Conservation (phyloP, 1,139 yeast genomes). For the Zygosaccharomyces sapae region DNA sequence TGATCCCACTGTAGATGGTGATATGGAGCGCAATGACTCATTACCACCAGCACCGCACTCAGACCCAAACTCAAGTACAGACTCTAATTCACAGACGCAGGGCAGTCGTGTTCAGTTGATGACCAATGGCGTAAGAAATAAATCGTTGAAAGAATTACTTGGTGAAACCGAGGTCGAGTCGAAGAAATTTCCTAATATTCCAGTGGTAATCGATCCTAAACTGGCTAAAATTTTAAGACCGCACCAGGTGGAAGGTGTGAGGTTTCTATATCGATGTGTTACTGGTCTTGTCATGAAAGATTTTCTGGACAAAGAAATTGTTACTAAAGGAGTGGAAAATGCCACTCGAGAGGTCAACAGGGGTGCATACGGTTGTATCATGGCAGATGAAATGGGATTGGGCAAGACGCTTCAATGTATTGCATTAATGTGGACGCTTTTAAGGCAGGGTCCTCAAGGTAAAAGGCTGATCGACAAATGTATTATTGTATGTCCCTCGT, state of each 20-base stretch:
- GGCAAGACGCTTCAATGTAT: constrained; percentile 95
- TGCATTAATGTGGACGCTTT: constrained; percentile 87
- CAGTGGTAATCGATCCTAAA: constrained; percentile 93
- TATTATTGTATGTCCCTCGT: constrained; percentile 92
- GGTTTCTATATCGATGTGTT: constrained; percentile 83
- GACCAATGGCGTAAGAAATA: constrained; percentile 44
- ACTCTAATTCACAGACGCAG: constrained; percentile 7
- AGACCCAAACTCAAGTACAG: constrained; percentile 11
- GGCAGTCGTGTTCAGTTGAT: constrained; percentile 23
- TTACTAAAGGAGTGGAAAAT: constrained; percentile 11
- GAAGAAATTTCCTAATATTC: constrained; percentile 71
- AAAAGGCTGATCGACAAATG: constrained; percentile 80
- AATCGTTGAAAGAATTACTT: constrained; percentile 72
- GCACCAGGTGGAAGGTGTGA: constrained; percentile 94
- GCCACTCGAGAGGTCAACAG: constrained; percentile 36
- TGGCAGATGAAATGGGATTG: constrained; percentile 99
- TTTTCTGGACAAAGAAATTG: constrained; percentile 30
- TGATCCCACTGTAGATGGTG: constrained; percentile 78
- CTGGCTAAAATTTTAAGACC: constrained; percentile 83
- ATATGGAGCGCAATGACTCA: constrained; percentile 26
- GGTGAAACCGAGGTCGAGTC: constrained; percentile 52
- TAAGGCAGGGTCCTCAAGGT: constrained; percentile 89
- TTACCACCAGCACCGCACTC: constrained; percentile 16
- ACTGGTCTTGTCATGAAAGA: constrained; percentile 64
- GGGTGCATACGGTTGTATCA: constrained; percentile 90